phyloP scores from a whole-genome alignment of 345 rosid species.

The Nasturtium officinale region DNA sequence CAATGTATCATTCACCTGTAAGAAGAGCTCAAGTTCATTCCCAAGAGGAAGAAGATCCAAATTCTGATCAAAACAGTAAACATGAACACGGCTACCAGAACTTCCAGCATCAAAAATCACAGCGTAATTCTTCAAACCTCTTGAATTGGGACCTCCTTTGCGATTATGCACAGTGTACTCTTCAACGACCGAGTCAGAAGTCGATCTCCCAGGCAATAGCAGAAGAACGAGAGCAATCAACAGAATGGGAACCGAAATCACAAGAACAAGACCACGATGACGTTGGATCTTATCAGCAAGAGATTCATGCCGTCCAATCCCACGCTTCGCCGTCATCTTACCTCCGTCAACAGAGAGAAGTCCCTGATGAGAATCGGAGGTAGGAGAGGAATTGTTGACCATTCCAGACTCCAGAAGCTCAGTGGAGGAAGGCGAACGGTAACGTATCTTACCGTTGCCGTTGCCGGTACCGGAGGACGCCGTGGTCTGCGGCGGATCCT shows the following conservation, averaged over 20 bases:
- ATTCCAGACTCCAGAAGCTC: slow-evolving; percentile 55
- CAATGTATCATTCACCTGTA: slow-evolving; percentile 53
- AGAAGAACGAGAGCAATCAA: slow-evolving; percentile 62
- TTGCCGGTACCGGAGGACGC: slow-evolving; percentile 46
- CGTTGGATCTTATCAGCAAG: slow-evolving; percentile 79
- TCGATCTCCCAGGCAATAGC: slow-evolving; percentile 58
- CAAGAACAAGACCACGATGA: slow-evolving; percentile 61
- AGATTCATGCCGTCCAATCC: slow-evolving; percentile 52
- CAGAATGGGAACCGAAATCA: slow-evolving; percentile 68
- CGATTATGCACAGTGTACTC: slow-evolving; percentile 52
- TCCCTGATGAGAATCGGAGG: slow-evolving; percentile 45
- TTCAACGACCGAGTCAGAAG: slow-evolving; percentile 48
- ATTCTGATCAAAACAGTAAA: slow-evolving; percentile 82
- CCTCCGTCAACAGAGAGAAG: slow-evolving; percentile 46
- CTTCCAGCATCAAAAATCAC: slow-evolving; percentile 95
- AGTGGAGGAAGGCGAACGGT: slow-evolving; percentile 74
- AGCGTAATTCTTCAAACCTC: slow-evolving; percentile 57
- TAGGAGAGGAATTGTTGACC: slow-evolving; percentile 35
- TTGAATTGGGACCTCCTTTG: slow-evolving; percentile 51
- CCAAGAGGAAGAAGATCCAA: slow-evolving; percentile 93
- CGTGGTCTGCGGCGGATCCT: slow-evolving; percentile 70
- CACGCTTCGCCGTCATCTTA: slow-evolving; percentile 62
- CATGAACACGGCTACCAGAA: slow-evolving; percentile 97
- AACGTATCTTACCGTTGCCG: slow-evolving; percentile 91
- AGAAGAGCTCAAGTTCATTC: slow-evolving; percentile 82